Percentiles rank a stretch among this genome's conserved stretches.
Conservation (phyloP, 352 stramenopile species). For the Phytophthora syringae region DNA sequence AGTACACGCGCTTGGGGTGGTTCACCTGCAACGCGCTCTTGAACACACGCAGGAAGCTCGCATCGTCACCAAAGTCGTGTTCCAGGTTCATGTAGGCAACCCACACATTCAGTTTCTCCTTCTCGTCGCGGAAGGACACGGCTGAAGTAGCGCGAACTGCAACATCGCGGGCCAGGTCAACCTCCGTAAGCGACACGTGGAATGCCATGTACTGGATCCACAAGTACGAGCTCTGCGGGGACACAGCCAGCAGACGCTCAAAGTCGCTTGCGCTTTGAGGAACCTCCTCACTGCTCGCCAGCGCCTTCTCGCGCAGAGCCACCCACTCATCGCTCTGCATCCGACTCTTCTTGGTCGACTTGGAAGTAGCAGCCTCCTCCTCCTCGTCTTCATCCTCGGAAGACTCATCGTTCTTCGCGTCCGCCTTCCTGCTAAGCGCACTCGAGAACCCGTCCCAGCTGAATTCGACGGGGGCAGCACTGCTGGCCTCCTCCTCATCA, state of each 20-base stretch:
- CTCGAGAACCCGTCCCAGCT: constrained; percentile 88
- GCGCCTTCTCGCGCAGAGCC: constrained; percentile 91
- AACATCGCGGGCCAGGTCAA: constrained; percentile 93
- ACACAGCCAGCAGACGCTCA: constrained; percentile 94
- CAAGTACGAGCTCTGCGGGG: constrained; percentile 95
- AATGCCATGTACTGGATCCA: constrained; percentile 99
- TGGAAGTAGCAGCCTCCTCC: constrained; percentile 64
- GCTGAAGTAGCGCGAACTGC: constrained; percentile 92
- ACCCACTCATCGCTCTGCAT: constrained; percentile 95
- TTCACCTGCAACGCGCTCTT: constrained; percentile 93
- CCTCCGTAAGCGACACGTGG: constrained; percentile 95
- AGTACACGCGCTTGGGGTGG: constrained; percentile 95
- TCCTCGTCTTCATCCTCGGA: constrained; percentile 62
- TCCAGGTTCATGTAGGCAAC: constrained; percentile 96
- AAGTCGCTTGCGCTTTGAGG: constrained; percentile 95
- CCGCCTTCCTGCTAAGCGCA: constrained; percentile 58
- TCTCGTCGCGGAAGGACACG: constrained; percentile 95
- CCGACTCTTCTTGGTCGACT: constrained; percentile 91
- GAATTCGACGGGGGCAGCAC: constrained; percentile 67
- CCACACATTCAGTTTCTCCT: constrained; percentile 98
- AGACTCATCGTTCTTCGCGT: constrained; percentile 56
- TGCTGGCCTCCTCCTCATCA: constrained; percentile 57
- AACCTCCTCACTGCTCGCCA: constrained; percentile 92
- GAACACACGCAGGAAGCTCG: constrained; percentile 91
- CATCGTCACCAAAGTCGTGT: constrained; percentile 95